These are phyloP conservation scores for Phaseolus lunatus DNA, from an alignment of 306 rosid species.

Conservation along the genomic window DNA sequence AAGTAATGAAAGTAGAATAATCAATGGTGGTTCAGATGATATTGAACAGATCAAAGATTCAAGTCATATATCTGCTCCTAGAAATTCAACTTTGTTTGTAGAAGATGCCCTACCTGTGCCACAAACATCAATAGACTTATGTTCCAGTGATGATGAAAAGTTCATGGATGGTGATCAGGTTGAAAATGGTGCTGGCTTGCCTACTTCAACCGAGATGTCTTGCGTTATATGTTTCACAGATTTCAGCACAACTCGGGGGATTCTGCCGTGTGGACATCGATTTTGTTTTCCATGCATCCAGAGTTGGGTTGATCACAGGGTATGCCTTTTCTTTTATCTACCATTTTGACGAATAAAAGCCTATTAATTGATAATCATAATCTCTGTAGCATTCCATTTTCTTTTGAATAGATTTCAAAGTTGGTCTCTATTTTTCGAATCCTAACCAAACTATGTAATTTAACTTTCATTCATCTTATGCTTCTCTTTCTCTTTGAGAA, in stretches of 20 bases:
- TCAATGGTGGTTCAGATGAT: constrained; percentile 48
- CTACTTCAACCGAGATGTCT: constrained; percentile 65
- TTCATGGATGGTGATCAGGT: constrained; percentile 36
- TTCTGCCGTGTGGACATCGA: constrained; percentile 89
- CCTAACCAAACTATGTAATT: neutral
- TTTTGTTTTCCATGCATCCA: constrained; percentile 86
- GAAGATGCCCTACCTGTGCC: constrained; percentile 48
- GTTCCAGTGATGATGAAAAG: constrained; percentile 49
- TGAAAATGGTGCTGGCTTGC: constrained; percentile 45
- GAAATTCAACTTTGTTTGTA: constrained; percentile 39
- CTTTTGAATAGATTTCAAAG: constrained; percentile 6
- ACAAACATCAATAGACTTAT: constrained; percentile 50
- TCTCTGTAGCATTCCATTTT: constrained; percentile 21
- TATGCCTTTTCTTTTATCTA: constrained; percentile 44
- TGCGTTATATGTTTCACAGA: constrained; percentile 91
- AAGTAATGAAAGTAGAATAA: constrained; percentile 39
- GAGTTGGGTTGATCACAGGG: constrained; percentile 76
- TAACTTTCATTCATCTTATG: constrained; percentile 9
- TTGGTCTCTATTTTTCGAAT: neutral
- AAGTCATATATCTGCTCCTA: constrained; percentile 22
- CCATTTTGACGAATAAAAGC: neutral
- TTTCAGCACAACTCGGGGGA: constrained; percentile 76
- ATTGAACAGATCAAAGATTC: constrained; percentile 46
- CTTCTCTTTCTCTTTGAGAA: constrained; percentile 41
- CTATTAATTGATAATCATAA: constrained; percentile 25